These are phyloP conservation scores for Escovopsis weberi DNA, from an alignment of 2,329 filamentous ascomycete species.

Conservation along the genomic window DNA sequence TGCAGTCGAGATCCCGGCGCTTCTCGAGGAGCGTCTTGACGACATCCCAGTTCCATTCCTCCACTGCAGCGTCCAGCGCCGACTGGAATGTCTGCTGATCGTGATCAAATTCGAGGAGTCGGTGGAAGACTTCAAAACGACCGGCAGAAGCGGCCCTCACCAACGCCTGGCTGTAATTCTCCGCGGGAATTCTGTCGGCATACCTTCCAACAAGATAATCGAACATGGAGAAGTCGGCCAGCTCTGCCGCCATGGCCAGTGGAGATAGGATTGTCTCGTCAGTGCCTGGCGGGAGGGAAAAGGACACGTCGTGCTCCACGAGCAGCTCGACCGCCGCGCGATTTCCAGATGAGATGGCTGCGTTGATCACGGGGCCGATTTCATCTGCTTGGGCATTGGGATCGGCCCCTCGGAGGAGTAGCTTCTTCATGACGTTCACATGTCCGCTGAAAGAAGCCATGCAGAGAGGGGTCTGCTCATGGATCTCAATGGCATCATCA, in stretches of 20 bases:
- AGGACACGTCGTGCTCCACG: conserved; percentile 22
- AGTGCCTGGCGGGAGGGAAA: conserved; percentile 6
- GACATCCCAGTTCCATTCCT: conserved; percentile 24
- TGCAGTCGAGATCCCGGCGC: conserved; percentile 18
- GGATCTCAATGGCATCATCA: conserved; percentile 19
- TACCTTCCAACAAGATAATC: conserved; percentile 26
- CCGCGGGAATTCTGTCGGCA: conserved; percentile 20
- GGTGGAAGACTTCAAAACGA: conserved; percentile 25
- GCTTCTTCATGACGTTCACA: conserved; percentile 25
- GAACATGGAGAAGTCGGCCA: conserved; percentile 26
- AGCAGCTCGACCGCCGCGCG: conserved; percentile 24
- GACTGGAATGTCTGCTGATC: conserved; percentile 16
- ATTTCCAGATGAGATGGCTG: conserved; percentile 27
- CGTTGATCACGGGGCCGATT: conserved; percentile 22
- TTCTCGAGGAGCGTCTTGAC: conserved; percentile 20
- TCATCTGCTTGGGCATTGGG: conserved; percentile 17
- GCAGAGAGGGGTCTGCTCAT: conserved; percentile 21
- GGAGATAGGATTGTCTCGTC: conserved; percentile 14
- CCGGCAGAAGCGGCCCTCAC: conserved; percentile 23
- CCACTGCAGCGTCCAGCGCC: conserved; percentile 19
- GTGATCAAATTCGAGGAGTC: conserved; percentile 19
- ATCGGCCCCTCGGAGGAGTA: conserved; percentile 22
- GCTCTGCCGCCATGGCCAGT: conserved; percentile 21
- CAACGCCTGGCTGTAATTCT: conserved; percentile 25
- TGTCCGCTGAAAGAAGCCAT: conserved; percentile 25